A percentile compares a stretch with the other conserved stretches of the same genome.
These are phyloP conservation scores for Themeda triandra DNA, from an alignment of 176 grass and related monocot genomes.

Conservation along the genomic window DNA sequence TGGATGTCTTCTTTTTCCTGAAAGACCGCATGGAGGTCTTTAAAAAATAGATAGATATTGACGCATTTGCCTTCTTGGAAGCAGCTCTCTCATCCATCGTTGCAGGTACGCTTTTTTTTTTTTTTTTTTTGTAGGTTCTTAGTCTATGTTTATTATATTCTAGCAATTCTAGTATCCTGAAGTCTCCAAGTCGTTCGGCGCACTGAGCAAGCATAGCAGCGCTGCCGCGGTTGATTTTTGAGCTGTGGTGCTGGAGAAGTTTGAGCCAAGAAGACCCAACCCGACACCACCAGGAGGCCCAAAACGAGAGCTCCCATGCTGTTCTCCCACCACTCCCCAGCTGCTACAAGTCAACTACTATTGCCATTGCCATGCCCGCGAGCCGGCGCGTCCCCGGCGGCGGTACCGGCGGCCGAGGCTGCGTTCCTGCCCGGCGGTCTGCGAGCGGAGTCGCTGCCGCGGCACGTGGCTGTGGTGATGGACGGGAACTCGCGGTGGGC, in stretches of 20 bases:
- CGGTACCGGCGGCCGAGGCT: neutral
- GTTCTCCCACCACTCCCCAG: slow-evolving; percentile 30
- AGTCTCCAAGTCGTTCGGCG: neutral
- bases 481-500: slow-evolving; percentile 84
- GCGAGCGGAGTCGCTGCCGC: slow-evolving; percentile 43
- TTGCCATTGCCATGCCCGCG: slow-evolving; percentile 11
- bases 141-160: neutral
- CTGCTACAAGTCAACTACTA: slow-evolving; percentile 10
- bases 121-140: too few species aligned
- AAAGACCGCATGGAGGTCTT: too few species aligned
- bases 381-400: neutral
- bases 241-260: neutral
- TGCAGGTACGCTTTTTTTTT: neutral
- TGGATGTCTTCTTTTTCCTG: too few species aligned
- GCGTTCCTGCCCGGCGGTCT: slow-evolving; percentile 30
- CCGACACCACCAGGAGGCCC: neutral
- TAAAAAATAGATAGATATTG: too few species aligned
- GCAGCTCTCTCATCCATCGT: neutral
- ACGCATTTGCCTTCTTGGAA: too few species aligned
- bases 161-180: neutral
- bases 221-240: neutral
- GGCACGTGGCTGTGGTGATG: slow-evolving; percentile 80
- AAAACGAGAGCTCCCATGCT: slow-evolving; percentile 19
- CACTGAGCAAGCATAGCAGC: neutral
- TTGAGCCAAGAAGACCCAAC: neutral